Percentiles rank a stretch among this genome's conserved stretches.
Conservation (phyloP, 2,329 filamentous ascomycete species). For the Penicillium hesseltinei region DNA sequence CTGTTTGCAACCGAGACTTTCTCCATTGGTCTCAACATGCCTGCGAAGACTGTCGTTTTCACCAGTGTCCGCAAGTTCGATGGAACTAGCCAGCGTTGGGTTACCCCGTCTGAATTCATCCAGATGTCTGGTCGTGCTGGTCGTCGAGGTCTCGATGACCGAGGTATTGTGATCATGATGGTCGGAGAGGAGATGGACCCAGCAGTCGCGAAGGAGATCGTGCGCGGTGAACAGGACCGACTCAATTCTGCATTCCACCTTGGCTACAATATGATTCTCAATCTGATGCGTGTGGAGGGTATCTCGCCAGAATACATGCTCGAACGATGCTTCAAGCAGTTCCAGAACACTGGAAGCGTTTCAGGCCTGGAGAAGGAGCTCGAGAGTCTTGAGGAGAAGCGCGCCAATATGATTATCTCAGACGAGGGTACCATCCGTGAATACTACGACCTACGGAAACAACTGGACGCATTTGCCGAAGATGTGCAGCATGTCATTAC, state of each 20-base stretch:
- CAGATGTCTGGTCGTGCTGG: conserved; percentile 98
- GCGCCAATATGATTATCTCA: conserved; percentile 70
- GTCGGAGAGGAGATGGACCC: conserved; percentile 96
- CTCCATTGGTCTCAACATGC: conserved; percentile 98
- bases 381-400: conserved; percentile 71
- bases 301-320: conserved; percentile 98
- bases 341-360: conserved; percentile 90
- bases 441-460: conserved; percentile 86
- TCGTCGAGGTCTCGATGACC: conserved; percentile 93
- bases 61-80: conserved; percentile 96
- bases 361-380: conserved; percentile 80
- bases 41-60: conserved; percentile 98
- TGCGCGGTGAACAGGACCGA: conserved; percentile 93
- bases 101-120: conserved; percentile 94
- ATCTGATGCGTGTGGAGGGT: conserved; percentile 95
- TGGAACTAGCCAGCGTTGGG: conserved; percentile 72
- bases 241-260: conserved; percentile 97
- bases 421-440: conserved; percentile 89
- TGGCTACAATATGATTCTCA: conserved; percentile 99
- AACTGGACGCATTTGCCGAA: conserved; percentile 76
- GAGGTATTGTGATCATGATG: conserved; percentile 99
- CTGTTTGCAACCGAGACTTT: conserved; percentile 98
- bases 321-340: conserved; percentile 97
- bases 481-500: conserved; percentile 92
- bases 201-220: conserved; percentile 87